Evolutionary conservation across 257 asterid species (phyloP).

Genomic region (Nicotiana tomentosiformis): DNA sequence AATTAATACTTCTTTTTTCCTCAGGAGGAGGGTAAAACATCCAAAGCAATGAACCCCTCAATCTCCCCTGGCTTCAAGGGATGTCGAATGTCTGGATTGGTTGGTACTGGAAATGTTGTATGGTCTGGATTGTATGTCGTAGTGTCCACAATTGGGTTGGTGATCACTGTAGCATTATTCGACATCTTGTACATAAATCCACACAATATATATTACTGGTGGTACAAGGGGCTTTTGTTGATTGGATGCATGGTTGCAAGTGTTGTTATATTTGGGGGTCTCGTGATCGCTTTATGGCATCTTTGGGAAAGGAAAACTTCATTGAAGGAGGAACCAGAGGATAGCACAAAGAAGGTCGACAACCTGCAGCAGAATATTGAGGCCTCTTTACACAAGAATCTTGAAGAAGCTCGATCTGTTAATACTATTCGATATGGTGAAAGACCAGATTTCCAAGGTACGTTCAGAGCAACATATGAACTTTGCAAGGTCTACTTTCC

Average conservation of each 20-base stretch:
- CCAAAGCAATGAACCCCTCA: constrained; percentile 26
- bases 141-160: constrained; percentile 53
- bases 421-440: constrained; percentile 44
- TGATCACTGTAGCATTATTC: constrained; percentile 36
- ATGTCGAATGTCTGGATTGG: constrained; percentile 61
- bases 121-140: constrained; percentile 75
- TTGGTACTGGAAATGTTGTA: constrained; percentile 68
- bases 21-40: constrained; percentile 71
- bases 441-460: constrained; percentile 78
- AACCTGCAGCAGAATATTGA: constrained; percentile 4
- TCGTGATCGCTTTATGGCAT: constrained; percentile 64
- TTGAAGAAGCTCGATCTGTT: constrained; percentile 24
- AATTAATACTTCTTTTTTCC: not conserved
- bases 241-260: constrained; percentile 54
- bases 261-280: constrained; percentile 56
- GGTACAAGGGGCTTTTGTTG: constrained; percentile 72
- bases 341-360: constrained; percentile 7
- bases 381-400: constrained; percentile 13
- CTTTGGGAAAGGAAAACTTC: constrained; percentile 49
- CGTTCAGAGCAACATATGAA: not conserved
- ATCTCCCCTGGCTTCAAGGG: constrained; percentile 28
- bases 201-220: constrained; percentile 34
- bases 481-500: not conserved
- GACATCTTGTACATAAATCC: constrained; percentile 55
- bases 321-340: constrained; percentile 8